Base-by-base conservation (phyloP, 139 green algal genomes). In the Chlamydomonas sp. region DNA sequence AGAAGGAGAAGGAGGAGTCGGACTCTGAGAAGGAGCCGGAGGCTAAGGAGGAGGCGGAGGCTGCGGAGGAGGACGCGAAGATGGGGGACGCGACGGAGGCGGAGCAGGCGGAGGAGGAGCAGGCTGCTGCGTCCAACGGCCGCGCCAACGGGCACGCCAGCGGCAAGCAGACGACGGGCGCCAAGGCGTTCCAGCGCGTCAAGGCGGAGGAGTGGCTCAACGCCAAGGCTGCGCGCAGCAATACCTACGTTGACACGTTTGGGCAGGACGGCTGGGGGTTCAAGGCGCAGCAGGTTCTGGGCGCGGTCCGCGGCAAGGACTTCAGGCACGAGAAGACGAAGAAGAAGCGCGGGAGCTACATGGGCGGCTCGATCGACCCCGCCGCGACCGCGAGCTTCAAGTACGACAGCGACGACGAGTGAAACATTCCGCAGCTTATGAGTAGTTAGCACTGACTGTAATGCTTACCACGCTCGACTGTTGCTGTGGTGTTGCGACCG, bases 301-400 rank as follows among this genome's bases (percentile, higher is more conserved):
- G 90, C 3, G 57, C 62, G 65, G 84, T 86, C 36, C 76, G 83
- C 3, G 87, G 88, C 36, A 88, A 88, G 77, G 90, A 97, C 76
- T 98, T 98, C 78, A 81, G 94, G 5, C 94, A 98, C 65, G 94
- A 98, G 74, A 98, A 98, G 88, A 98, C 93, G 2, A 98, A 98
- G 87, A 98, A 98, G 84, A 98, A 98, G 85, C 83, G 94, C 2
- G 94, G 94, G 37, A 88, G 75, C 8, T 98, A 98, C 82, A 76
- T 81, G 37, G 94, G 94, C 26, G 94, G 94, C 0, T 39, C 65
- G 5, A 98, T 98, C 64, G 90, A 98, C 73, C 62, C 85, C 0
- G 24, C 73, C 26, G 76, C 83, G 2, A 83, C 85, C 22, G 85
- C 86, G 70, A 95, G 85, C 3, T 92, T 89, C 83, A 98, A 98